These are phyloP conservation scores for Carpinus fangiana DNA, from an alignment of 306 rosid genomes.

Conservation along the genomic window DNA sequence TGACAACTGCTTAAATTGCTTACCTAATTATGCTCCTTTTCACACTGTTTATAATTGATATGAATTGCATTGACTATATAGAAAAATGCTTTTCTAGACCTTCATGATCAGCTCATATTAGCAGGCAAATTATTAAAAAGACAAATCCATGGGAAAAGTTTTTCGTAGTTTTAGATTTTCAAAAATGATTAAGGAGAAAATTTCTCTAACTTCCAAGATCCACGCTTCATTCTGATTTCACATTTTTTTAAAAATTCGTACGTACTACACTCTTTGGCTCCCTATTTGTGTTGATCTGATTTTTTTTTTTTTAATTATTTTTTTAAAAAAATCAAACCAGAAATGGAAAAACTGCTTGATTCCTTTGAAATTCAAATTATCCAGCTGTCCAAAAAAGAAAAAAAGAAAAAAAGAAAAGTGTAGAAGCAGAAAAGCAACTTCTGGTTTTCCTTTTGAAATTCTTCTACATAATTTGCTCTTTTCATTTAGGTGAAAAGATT, in stretches of 20 bases:
- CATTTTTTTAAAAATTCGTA: background rate
- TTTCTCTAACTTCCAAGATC: background rate
- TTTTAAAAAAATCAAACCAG: background rate
- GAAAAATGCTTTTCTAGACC: background rate
- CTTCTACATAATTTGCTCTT: constrained; percentile 9
- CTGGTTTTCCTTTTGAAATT: background rate
- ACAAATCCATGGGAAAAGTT: background rate
- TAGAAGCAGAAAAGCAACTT: background rate
- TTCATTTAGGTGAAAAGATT: constrained; percentile 22
- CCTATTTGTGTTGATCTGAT: constrained; percentile 8
- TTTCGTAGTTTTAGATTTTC: constrained; percentile 19
- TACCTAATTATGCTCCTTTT: constrained; percentile 6
- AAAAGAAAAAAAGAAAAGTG: background rate
- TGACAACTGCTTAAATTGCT: background rate
- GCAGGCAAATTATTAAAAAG: background rate
- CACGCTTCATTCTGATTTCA: no score
- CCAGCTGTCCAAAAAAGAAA: background rate
- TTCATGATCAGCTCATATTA: background rate
- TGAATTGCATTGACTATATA: background rate
- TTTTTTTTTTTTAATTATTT: no score
- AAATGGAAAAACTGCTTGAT: background rate
- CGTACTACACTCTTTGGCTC: background rate
- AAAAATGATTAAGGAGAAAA: constrained; percentile 10
- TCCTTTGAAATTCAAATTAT: no score
- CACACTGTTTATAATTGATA: background rate